Evolutionary conservation across 768 basidiomycete species (phyloP).

Genomic region (Pisolithus albus): DNA sequence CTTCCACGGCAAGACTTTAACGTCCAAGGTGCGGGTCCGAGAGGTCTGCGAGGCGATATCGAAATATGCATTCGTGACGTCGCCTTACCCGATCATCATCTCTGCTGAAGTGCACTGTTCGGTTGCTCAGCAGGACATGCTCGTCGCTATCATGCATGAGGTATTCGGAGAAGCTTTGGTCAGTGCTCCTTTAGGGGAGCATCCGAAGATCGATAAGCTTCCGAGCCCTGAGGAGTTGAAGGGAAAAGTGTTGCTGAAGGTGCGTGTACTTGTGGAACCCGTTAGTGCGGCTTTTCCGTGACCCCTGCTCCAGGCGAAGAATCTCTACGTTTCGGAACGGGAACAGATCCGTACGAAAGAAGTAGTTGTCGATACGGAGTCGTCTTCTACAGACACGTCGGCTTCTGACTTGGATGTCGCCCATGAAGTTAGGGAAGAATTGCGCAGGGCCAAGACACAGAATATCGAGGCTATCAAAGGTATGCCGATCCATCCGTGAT

Average conservation of each 20-base stretch:
- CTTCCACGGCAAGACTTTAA: slow-evolving; percentile 86
- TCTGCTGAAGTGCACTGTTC: slow-evolving; percentile 90
- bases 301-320: slow-evolving; percentile 54
- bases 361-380: slow-evolving; percentile 33
- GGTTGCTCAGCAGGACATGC: slow-evolving; percentile 67
- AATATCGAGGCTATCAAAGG: slow-evolving; percentile 34
- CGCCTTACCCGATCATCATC: slow-evolving; percentile 88
- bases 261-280: slow-evolving; percentile 21
- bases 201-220: slow-evolving; percentile 42
- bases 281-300: neutral
- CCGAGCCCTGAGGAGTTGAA: slow-evolving; percentile 85
- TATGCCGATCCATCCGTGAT: slow-evolving; percentile 3
- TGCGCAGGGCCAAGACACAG: slow-evolving; percentile 18
- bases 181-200: slow-evolving; percentile 40
- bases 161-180: slow-evolving; percentile 53
- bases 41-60: slow-evolving; percentile 78
- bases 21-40: slow-evolving; percentile 72
- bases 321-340: slow-evolving; percentile 48
- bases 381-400: slow-evolving; percentile 37
- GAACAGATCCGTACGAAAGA: slow-evolving; percentile 29
- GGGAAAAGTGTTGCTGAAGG: slow-evolving; percentile 79
- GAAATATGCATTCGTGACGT: slow-evolving; percentile 86
- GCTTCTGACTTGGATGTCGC: slow-evolving; percentile 24
- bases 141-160: slow-evolving; percentile 67
- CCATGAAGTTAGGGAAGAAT: slow-evolving; percentile 22